phyloP scores from a whole-genome alignment of 2,329 filamentous ascomycete species.

The Fonsecaea pedrosoi region DNA sequence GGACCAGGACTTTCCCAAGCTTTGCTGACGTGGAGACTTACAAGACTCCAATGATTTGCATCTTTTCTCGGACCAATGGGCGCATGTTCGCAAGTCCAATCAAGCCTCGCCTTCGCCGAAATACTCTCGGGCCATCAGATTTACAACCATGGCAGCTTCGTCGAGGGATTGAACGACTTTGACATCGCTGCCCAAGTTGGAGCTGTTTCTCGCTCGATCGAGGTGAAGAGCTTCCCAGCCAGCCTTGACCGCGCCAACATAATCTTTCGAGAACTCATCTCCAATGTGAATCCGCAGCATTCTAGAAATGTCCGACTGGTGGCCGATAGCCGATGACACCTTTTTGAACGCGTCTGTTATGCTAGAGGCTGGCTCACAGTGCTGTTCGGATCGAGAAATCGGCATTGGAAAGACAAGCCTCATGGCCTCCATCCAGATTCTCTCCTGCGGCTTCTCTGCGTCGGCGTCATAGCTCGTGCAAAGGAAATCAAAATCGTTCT shows the following conservation, averaged over 20 bases:
- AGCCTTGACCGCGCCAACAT: conserved; percentile 46
- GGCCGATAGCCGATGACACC: conserved; percentile 27
- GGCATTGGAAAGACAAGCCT: conserved; percentile 26
- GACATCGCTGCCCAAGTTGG: conserved; percentile 2
- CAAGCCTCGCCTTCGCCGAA: conserved; percentile 6
- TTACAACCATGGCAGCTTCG: conserved; percentile 33
- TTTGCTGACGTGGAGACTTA: not conserved
- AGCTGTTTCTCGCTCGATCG: conserved; percentile 37
- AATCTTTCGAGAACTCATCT: conserved; percentile 54
- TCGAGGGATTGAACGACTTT: conserved; percentile 31
- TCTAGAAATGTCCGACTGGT: conserved; percentile 18
- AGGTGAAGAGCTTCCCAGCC: conserved; percentile 50
- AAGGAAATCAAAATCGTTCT: conserved; percentile 52
- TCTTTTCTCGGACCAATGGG: not conserved
- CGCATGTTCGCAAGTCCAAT: not conserved
- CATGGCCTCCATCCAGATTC: conserved; percentile 50
- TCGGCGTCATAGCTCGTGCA: conserved; percentile 56
- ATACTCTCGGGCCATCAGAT: conserved; percentile 29
- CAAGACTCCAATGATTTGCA: not conserved
- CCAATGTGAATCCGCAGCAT: conserved; percentile 50
- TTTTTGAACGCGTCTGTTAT: conserved; percentile 26
- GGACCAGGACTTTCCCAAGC: not conserved
- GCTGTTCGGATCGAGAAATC: conserved; percentile 27
- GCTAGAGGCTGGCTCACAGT: conserved; percentile 5
- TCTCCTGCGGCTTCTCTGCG: conserved; percentile 51